Evolutionary conservation across 2,329 filamentous ascomycete genomes (phyloP).

Genomic region (Epichloe festucae): DNA sequence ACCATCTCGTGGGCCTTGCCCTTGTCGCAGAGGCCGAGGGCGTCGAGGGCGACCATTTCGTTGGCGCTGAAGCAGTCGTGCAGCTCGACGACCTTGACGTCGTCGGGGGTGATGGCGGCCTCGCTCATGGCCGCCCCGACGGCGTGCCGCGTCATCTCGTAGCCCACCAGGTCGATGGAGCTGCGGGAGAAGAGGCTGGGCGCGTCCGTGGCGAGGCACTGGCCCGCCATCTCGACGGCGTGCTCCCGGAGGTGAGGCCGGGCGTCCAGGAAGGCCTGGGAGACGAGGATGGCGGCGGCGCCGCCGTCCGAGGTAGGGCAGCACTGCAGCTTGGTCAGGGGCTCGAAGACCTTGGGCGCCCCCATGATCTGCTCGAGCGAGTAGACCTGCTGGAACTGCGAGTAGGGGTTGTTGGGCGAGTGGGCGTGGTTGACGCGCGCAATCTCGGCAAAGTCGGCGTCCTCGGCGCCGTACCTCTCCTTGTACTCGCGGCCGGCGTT

Average conservation of each 20-base stretch:
- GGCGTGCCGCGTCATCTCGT: constrained; percentile 67
- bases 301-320: constrained; percentile 91
- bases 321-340: constrained; percentile 95
- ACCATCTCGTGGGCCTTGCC: constrained; percentile 92
- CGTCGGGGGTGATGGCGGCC: constrained; percentile 52
- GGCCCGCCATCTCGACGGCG: constrained; percentile 81
- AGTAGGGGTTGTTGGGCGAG: constrained; percentile 86
- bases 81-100: constrained; percentile 77
- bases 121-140: constrained; percentile 58
- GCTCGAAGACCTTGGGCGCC: constrained; percentile 66
- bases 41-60: constrained; percentile 83
- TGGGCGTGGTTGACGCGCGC: constrained; percentile 87
- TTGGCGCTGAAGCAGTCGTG: constrained; percentile 97
- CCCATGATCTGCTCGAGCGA: constrained; percentile 69
- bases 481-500: constrained; percentile 92
- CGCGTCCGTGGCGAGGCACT: constrained; percentile 74
- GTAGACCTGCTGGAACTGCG: constrained; percentile 93
- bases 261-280: constrained; percentile 74
- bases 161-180: constrained; percentile 81
- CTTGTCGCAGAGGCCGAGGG: constrained; percentile 61
- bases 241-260: constrained; percentile 69
- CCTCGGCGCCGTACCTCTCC: constrained; percentile 79
- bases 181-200: constrained; percentile 65
- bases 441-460: constrained; percentile 88
- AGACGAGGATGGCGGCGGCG: constrained; percentile 79